A percentile compares a stretch with the other conserved stretches of the same genome.
These are phyloP conservation scores for Saccharomycopsis microspora DNA, from an alignment of 805 yeast genomes.

Conservation along the genomic window DNA sequence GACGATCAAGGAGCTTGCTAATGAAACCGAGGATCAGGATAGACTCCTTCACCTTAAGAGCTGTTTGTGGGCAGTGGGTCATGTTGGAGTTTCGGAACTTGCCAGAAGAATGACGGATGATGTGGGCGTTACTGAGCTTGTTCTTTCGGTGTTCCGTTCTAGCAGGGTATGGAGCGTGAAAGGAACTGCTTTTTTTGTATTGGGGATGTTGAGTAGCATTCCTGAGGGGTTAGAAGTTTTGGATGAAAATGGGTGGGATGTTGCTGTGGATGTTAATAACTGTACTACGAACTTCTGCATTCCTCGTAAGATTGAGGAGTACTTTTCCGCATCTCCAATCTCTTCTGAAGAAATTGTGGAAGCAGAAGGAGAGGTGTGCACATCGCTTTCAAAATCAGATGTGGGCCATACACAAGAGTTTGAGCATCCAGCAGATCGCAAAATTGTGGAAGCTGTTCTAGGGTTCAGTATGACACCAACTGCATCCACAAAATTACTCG, in stretches of 20 bases:
- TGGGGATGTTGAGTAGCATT: conserved; percentile 67
- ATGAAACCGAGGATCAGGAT: conserved; percentile 23
- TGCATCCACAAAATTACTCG: conserved; percentile 10
- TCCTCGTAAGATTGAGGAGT: conserved; percentile 26
- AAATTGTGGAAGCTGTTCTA: conserved; percentile 10
- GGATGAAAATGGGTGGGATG: conserved; percentile 71
- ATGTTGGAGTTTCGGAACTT: conserved; percentile 57
- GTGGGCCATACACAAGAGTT: no score
- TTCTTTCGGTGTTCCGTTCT: conserved; percentile 37
- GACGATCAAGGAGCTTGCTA: conserved; percentile 18
- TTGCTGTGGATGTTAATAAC: conserved; percentile 33
- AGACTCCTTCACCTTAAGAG: conserved; percentile 46
- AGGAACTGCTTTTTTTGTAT: conserved; percentile 66
- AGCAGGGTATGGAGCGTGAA: conserved; percentile 48
- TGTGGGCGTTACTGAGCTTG: conserved; percentile 37
- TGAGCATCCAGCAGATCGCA: background rate
- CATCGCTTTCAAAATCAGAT: no score
- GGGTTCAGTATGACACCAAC: conserved; percentile 9
- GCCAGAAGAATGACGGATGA: conserved; percentile 57
- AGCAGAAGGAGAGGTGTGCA: background rate
- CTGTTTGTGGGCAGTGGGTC: conserved; percentile 79
- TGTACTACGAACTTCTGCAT: conserved; percentile 31
- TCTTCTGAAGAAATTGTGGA: background rate
- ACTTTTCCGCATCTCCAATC: conserved; percentile 18
- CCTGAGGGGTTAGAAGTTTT: conserved; percentile 74